Conservation (phyloP, 257 asterid genomes). For the Euphrasia confusa region DNA sequence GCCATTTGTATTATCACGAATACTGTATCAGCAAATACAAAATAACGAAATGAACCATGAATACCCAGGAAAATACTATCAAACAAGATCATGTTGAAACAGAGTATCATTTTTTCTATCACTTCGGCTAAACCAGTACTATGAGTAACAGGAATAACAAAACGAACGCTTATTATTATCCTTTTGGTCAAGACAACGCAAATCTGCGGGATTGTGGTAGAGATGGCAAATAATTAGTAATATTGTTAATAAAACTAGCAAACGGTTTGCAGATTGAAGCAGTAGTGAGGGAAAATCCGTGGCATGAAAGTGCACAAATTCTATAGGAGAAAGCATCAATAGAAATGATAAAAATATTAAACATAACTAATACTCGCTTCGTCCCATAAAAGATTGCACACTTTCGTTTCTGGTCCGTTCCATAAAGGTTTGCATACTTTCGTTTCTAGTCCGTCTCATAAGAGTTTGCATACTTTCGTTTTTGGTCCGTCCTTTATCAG, state of each 20-base stretch:
- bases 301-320: conserved; percentile 9
- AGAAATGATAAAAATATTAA: neutral
- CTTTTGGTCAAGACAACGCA: conserved; percentile 1
- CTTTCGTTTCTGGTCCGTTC: no score
- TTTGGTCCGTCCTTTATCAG: no score
- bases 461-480: no score
- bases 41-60: conserved; percentile 18
- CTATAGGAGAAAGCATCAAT: conserved; percentile 5
- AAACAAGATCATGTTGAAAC: conserved; percentile 14
- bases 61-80: conserved; percentile 2
- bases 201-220: neutral
- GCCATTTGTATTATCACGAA: conserved; percentile 12
- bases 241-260: neutral
- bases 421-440: no score
- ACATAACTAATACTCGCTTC: neutral
- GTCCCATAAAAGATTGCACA: no score
- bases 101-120: neutral
- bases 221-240: neutral
- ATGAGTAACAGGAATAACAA: conserved; percentile 2
- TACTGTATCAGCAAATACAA: conserved; percentile 16
- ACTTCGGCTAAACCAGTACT: conserved; percentile 5
- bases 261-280: conserved; percentile 1
- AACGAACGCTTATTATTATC: neutral
- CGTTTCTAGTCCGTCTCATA: no score
- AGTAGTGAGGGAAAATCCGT: neutral